Base-by-base conservation (phyloP, 2,329 filamentous ascomycete genomes). In the Claviceps capensis region DNA sequence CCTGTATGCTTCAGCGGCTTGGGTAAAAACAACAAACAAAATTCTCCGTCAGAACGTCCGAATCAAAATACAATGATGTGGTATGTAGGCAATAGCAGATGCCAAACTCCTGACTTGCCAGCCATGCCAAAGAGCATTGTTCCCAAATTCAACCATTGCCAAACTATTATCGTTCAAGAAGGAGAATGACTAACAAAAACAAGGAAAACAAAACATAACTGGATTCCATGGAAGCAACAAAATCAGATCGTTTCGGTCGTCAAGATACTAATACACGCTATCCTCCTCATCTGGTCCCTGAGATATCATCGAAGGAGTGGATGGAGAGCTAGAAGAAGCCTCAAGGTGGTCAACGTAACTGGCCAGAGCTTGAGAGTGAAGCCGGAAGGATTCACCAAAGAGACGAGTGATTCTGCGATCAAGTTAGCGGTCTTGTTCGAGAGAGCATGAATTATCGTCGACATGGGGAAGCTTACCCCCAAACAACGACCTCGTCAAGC, bases 401-500 rank as follows among this genome's bases (percentile, higher is more conserved):
- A 97, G 81, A 66, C 94, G 89, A 61, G 88, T 91, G 65, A 94
- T 91, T 53, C 87, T 91, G 62, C 23, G 50, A 48, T 48, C 17
- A 30, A 22, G 56, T 63, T 58, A 63, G 56, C 53, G 56, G 48
- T 45, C 4, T 19, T 36, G 7, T n/a, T 6, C 8, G 50, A 49
- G 42, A 44, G 16, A 14, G 30, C 45, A 16, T 34, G 36, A 9
- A n/a, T 37, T 22, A 11, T 22, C n/a, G 41, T 34, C 5, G 30
- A 17, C 11, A 26, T 9, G 4, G 14, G 2, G 11, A 34, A 46
- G 86, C 89, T 81, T 84, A 95, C 89, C 93, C 93, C 93, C 93
- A 97, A 55, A 98, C 93, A 60, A 97, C 91, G 57, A 97, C 93
- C 71, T 96, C 93, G 65, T 97, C 93, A 58, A 97, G 83, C 85